A percentile compares a stretch with the other conserved stretches of the same genome.
Conservation (phyloP, 805 yeast genomes). For the Candida broadrunensis region DNA sequence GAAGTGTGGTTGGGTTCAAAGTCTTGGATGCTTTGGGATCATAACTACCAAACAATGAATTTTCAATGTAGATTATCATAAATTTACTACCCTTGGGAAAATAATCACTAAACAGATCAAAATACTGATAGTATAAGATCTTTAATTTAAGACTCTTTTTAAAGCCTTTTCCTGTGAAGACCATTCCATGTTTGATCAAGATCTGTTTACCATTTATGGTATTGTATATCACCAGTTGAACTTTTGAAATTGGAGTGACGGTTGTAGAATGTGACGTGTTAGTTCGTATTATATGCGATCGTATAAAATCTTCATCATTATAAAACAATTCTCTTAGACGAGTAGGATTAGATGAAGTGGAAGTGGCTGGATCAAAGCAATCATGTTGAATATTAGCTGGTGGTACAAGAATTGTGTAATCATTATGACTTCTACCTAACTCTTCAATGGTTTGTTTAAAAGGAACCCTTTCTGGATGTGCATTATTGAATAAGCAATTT, state of each 20-base stretch:
- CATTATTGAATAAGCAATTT: conserved; percentile 65
- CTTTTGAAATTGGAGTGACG: conserved; percentile 23
- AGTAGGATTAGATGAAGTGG: conserved; percentile 16
- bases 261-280: conserved; percentile 20
- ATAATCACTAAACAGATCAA: conserved; percentile 56
- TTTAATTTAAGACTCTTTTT: conserved; percentile 39
- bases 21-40: not conserved
- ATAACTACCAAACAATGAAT: conserved; percentile 47
- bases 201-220: conserved; percentile 59
- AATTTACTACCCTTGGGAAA: conserved; percentile 55
- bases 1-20: not conserved
- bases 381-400: conserved; percentile 44
- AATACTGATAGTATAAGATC: conserved; percentile 45
- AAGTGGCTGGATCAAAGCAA: conserved; percentile 24
- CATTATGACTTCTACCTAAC: conserved; percentile 42
- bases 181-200: conserved; percentile 49
- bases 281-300: conserved; percentile 55
- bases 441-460: conserved; percentile 44
- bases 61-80: conserved; percentile 56
- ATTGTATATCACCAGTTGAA: conserved; percentile 42
- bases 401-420: conserved; percentile 66
- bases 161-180: conserved; percentile 62
- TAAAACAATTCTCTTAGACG: conserved; percentile 53
- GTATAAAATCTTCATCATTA: conserved; percentile 53
- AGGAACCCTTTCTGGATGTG: conserved; percentile 39